Evolutionary conservation across 2,329 filamentous ascomycete genomes (phyloP).

Genomic region (Niveomyces coronatus): DNA sequence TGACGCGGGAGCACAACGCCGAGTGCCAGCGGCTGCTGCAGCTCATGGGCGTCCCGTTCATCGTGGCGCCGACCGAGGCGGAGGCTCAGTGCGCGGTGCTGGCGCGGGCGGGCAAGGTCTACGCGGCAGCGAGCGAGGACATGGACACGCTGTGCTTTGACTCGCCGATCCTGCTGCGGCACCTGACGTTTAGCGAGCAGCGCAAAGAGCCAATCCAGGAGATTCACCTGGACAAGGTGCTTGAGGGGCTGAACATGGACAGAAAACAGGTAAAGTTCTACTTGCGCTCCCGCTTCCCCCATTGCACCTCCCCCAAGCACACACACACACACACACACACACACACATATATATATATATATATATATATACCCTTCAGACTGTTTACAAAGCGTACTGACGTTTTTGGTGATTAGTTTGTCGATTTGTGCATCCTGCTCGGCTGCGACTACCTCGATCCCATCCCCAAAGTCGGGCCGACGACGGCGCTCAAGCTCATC

Average conservation of each 20-base stretch:
- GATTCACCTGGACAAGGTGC: slow-evolving; percentile 76
- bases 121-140: slow-evolving; percentile 91
- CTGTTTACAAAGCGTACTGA: too few species aligned
- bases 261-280: slow-evolving; percentile 61
- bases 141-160: slow-evolving; percentile 99
- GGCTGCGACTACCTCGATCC: slow-evolving; percentile 97
- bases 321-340: too few species aligned
- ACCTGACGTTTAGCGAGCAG: slow-evolving; percentile 95
- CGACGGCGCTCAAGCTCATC: slow-evolving; percentile 86
- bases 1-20: slow-evolving; percentile 92
- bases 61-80: slow-evolving; percentile 91
- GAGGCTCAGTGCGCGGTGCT: slow-evolving; percentile 93
- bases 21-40: slow-evolving; percentile 87
- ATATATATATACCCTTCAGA: too few species aligned
- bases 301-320: background rate
- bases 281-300: background rate
- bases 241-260: slow-evolving; percentile 84
- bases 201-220: slow-evolving; percentile 96
- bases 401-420: slow-evolving; percentile 51
- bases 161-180: slow-evolving; percentile 77
- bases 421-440: slow-evolving; percentile 93
- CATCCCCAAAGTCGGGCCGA: slow-evolving; percentile 86
- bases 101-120: slow-evolving; percentile 86
- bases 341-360: too few species aligned
- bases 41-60: slow-evolving; percentile 93